Conservation (phyloP, 1,284 basidiomycete species). For the Schizophyllum commune region DNA sequence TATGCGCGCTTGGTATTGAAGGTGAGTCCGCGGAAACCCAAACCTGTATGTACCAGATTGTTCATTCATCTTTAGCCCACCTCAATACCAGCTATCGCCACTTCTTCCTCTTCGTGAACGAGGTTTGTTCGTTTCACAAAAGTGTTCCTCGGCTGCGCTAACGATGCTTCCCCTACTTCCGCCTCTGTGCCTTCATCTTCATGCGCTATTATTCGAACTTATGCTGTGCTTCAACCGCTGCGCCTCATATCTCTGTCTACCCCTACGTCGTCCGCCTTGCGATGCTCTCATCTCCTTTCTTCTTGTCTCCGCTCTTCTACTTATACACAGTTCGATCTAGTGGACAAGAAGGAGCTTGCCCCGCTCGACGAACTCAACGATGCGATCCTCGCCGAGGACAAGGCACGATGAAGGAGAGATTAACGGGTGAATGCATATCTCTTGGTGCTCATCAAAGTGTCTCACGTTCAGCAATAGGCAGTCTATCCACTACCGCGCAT, state of each 20-base stretch:
- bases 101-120: constrained; percentile 95
- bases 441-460: too few species aligned
- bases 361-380: constrained; percentile 96
- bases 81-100: constrained; percentile 98
- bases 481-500: too few species aligned
- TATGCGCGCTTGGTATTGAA: constrained; percentile 97
- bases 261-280: background rate
- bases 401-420: constrained; percentile 22
- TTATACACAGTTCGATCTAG: constrained; percentile 75
- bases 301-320: background rate
- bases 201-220: too few species aligned
- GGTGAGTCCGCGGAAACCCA: constrained; percentile 40
- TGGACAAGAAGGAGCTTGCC: constrained; percentile 94
- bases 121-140: constrained; percentile 42
- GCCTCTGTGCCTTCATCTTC: too few species aligned
- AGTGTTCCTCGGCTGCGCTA: background rate
- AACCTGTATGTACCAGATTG: background rate
- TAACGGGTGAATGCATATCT: background rate
- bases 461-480: too few species aligned
- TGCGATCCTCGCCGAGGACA: constrained; percentile 85
- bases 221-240: background rate
- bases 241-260: background rate
- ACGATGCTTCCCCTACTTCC: background rate
- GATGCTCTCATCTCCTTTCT: background rate
- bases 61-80: constrained; percentile 56